Base-by-base conservation (phyloP, 1,139 yeast species). In the Yamadazyma mexicana region DNA sequence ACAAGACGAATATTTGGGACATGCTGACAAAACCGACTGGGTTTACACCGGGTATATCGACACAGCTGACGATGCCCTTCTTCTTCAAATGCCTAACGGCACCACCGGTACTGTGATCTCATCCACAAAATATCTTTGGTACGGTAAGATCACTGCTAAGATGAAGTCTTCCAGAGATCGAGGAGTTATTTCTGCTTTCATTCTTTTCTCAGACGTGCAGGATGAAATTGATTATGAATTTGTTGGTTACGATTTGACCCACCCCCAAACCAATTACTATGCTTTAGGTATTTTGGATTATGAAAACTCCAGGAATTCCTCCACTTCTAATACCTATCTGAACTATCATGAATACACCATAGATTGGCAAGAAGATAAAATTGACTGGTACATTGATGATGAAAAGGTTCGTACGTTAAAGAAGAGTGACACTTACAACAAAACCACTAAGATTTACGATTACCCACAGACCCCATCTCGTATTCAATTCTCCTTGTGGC, bases 401-500 rank as follows among this genome's bases (percentile, higher is more conserved):
- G 66, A 71, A 29, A 61, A 61, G 11, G 81, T 82, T 27, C 83
- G 97, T 66, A 80, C 87, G 4, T 72, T 89, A 52, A 60, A 72
- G 38, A 84, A 69, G 57, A 65, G 66, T 15, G 86, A 78, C 48
- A 88, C 96, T 18, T 83, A 69, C 61, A 88, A 89, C 62, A 60
- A 62, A 5, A 85, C 96, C 14, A 47, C 76, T 9, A 67, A 78
- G 8, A 53, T 56, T 17, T 87, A 81, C 65, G 63, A 65, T 45
- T 91, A 61, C 67, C 98, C 98, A n/a, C 94, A 87, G 65, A 88
- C 97, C 3, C 98, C 98, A 2, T 72, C 92, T 37, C 78, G 95
- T 56, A 64, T 91, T 42, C 95, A 91, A 65, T 64, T 87, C 40
- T 88, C 96, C 5, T 62, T 91, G 46, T 91, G 98, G 98, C 96